These are phyloP conservation scores for Leccinum arenicola DNA, from an alignment of 768 basidiomycete genomes.

Conservation along the genomic window DNA sequence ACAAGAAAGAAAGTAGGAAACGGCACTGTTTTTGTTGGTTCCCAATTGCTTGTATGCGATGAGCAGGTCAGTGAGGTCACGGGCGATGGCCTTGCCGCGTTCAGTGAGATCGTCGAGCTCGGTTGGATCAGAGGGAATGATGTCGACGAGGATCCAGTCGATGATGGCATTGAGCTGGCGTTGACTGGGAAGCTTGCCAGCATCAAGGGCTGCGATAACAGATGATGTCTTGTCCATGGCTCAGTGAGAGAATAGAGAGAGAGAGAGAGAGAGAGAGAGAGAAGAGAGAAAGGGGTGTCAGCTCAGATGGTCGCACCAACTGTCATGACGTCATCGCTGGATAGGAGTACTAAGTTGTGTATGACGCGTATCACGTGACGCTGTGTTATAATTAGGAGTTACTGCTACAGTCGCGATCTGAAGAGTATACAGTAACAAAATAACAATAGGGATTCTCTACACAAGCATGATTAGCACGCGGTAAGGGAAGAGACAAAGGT, in stretches of 20 bases:
- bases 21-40: conserved; percentile 54
- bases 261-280: not conserved
- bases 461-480: not conserved
- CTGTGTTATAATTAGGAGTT: not conserved
- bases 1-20: not conserved
- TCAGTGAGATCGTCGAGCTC: conserved; percentile 45
- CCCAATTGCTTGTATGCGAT: conserved; percentile 55
- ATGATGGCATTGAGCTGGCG: conserved; percentile 52
- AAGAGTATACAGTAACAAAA: not conserved
- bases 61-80: conserved; percentile 50
- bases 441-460: conserved; percentile 4
- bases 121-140: conserved; percentile 42
- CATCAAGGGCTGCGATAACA: conserved; percentile 63
- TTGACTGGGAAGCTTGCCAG: conserved; percentile 68
- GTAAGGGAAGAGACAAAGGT: not conserved
- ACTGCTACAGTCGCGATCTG: not conserved
- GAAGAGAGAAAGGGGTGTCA: not conserved
- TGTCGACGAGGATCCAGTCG: conserved; percentile 52
- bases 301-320: not conserved
- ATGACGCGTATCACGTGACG: conserved; percentile 22
- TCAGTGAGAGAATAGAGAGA: not conserved
- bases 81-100: conserved; percentile 52
- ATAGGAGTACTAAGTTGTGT: conserved; percentile 17
- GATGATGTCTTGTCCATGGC: conserved; percentile 66
- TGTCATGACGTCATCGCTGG: not conserved